Base-by-base conservation (phyloP, 805 yeast genomes). In the Candida alai region DNA sequence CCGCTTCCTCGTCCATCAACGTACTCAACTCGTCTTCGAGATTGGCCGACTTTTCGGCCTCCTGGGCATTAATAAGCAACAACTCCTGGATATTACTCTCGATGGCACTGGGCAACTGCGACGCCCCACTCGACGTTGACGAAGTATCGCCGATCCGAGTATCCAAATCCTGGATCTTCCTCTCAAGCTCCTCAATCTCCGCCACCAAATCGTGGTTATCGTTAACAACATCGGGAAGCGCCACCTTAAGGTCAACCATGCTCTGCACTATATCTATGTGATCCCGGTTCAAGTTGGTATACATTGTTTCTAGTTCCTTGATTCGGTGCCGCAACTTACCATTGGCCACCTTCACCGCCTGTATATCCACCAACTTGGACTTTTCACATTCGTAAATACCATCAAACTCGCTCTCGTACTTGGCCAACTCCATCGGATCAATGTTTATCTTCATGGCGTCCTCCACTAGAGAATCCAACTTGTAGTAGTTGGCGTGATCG, bases 201-300 rank as follows among this genome's bases (percentile, higher is more conserved):
- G 55, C 52, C 18, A 61, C 54, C 32, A 88, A 60, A 28, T 79
- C 84, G 17, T 64, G 70, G 41, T 85, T 84, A 24, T 86, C 95
- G 47, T 85, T 90, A 32, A 73, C 66, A 17, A 90, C 56, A 21
- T 82, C 80, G 2, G 94, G 96, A 17, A 84, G 67, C 35, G 68
- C 73, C 25, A 89, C 74, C 49, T 93, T 80, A 24, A 84, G 81
- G 43, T 76, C 77, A 21, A 90, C 87, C 79, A 93, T 76, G 44
- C 80, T 86, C 58, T 89, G 90, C 4, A 95, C 95, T 24, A 88
- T 76, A 35, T 76, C 83, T 19, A 88, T 76, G 56, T 93, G 97
- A 50, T 89, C 96, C 40, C 76, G 69, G 52, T 85, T 87, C 39
- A 90, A 62, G 2, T 76, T 63, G 3, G 81, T 75, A 49, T 80